phyloP scores from a whole-genome alignment of 139 green algal species.

The Dunaliella sp. region DNA sequence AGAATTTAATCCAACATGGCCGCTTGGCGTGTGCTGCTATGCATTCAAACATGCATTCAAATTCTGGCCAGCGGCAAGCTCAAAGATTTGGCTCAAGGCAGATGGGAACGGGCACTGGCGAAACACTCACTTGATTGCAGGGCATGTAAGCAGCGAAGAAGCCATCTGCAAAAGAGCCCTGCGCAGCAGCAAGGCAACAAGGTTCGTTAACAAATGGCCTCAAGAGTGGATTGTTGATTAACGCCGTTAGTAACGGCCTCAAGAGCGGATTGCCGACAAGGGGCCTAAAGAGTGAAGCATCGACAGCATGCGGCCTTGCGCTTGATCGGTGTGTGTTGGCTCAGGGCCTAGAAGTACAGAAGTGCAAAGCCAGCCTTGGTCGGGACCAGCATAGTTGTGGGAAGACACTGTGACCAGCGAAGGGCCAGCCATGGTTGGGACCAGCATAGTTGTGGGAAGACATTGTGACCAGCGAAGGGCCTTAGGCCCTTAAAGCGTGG shows the following conservation, averaged over 20 bases:
- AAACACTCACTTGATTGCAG: constrained; percentile 15
- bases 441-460: too few relatives aligned
- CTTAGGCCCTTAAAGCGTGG: too few relatives aligned
- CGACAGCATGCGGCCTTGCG: too few relatives aligned
- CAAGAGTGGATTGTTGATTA: not conserved
- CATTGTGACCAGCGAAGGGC: too few relatives aligned
- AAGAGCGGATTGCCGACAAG: too few relatives aligned
- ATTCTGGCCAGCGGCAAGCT: too few relatives aligned
- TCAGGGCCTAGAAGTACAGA: too few relatives aligned
- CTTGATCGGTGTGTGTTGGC: not conserved
- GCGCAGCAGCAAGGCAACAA: constrained; percentile 3
- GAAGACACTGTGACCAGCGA: too few relatives aligned
- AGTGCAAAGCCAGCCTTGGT: too few relatives aligned
- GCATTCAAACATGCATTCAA: not conserved
- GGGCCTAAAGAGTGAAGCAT: not conserved
- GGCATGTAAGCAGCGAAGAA: constrained; percentile 71
- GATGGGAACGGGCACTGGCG: not conserved
- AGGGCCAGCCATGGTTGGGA: too few relatives aligned
- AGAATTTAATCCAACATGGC: not conserved
- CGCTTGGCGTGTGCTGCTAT: not conserved
- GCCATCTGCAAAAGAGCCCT: constrained; percentile 67
- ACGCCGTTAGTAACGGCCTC: not conserved
- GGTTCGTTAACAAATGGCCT: not conserved
- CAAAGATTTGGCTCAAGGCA: too few relatives aligned
- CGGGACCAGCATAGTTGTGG: too few relatives aligned